These are phyloP conservation scores for Bonnemaisonia californica DNA, from an alignment of 31 red algal genomes.

Conservation along the genomic window DNA sequence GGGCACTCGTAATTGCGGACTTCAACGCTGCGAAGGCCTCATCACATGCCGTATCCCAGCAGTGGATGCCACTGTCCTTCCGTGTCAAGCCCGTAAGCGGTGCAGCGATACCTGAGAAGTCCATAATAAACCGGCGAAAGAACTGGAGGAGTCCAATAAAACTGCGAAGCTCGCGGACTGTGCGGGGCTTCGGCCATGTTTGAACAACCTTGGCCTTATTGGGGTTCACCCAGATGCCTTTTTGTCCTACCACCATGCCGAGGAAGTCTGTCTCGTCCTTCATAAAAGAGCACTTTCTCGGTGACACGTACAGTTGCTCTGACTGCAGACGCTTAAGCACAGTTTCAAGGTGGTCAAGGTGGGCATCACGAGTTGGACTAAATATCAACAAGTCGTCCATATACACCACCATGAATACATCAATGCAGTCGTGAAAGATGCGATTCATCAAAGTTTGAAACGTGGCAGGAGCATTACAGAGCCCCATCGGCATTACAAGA, in stretches of 20 bases:
- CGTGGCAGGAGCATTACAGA: conserved; percentile 10
- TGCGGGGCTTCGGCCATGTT: not conserved
- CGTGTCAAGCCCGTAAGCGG: conserved; percentile 2
- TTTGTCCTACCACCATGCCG: not conserved
- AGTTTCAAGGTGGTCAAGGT: not conserved
- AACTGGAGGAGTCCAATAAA: not conserved
- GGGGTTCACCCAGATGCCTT: not conserved
- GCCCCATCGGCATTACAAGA: not conserved
- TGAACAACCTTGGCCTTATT: not conserved
- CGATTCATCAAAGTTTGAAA: conserved; percentile 5
- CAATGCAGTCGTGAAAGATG: not conserved
- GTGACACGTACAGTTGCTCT: not conserved
- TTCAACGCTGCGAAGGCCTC: not conserved
- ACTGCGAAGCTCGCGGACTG: not conserved
- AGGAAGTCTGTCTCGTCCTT: not conserved
- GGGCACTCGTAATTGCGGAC: not conserved
- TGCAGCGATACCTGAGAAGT: not conserved
- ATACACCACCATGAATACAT: not conserved
- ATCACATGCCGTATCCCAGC: not conserved
- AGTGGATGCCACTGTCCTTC: not conserved
- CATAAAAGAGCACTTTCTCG: not conserved
- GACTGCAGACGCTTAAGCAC: not conserved
- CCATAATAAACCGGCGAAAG: not conserved
- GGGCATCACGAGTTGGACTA: not conserved
- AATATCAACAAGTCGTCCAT: not conserved